Conservation (phyloP, 2,329 filamentous ascomycete genomes). For the Diplodia sapinea region DNA sequence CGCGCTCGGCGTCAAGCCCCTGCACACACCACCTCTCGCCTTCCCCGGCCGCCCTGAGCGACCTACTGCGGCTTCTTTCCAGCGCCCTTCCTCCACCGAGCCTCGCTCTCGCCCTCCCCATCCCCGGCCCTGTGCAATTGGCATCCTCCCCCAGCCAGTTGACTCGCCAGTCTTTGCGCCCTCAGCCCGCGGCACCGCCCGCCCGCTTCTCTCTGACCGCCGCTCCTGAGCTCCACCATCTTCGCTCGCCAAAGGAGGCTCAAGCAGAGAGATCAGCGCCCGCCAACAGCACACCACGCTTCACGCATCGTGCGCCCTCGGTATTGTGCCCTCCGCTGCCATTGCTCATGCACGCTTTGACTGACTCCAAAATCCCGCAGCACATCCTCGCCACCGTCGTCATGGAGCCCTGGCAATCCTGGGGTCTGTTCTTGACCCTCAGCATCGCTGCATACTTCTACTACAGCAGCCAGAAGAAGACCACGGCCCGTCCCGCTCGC, state of each 20-base stretch:
- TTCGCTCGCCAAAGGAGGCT: conserved; percentile 4
- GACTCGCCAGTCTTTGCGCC: background rate
- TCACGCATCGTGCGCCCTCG: conserved; percentile 23
- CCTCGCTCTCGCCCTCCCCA: background rate
- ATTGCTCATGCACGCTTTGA: conserved; percentile 22
- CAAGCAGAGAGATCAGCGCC: conserved; percentile 18
- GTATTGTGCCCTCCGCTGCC: conserved; percentile 21
- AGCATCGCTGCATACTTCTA: conserved; percentile 40
- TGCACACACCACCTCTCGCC: conserved; percentile 26
- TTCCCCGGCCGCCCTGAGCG: conserved; percentile 4
- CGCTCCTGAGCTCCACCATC: conserved; percentile 14
- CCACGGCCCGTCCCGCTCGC: conserved; percentile 30
- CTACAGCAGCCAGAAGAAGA: conserved; percentile 38
- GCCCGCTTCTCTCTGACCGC: conserved; percentile 2
- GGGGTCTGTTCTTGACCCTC: conserved; percentile 43
- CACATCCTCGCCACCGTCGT: background rate
- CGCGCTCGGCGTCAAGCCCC: conserved; percentile 17
- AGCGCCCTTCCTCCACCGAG: conserved; percentile 7
- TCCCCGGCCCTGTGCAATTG: background rate
- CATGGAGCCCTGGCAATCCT: conserved; percentile 38
- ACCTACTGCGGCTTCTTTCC: background rate
- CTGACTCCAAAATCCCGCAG: conserved; percentile 21
- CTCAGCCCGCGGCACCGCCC: background rate
- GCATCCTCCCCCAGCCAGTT: conserved; percentile 3
- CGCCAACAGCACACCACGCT: conserved; percentile 15